Evolutionary conservation across 139 green algal species (phyloP), one percentile per base, ranked within the genome.

Genomic region (Coelastrella sp.): DNA sequence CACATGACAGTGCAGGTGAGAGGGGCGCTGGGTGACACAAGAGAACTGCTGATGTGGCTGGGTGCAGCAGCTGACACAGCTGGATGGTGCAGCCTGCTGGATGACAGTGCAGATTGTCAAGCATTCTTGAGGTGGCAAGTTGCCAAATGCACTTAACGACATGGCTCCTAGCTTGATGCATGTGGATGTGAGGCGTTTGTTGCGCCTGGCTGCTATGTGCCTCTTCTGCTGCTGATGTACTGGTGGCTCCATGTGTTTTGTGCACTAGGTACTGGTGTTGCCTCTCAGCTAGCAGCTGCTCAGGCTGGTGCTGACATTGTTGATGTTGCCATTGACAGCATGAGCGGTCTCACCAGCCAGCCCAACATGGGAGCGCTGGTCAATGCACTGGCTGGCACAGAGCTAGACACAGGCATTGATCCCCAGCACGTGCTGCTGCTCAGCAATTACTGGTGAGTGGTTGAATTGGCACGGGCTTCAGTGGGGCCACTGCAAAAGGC

Each of bases 251-350:
- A 49, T 49, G 35, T 49, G 35, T 49, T 49, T 49, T 3, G 1
- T 76, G 68, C 24, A 58, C 22, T 35, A 90, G 93, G 93, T 84
- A 92, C 82, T 57, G 87, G 78, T 57, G 89, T 91, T 49, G 93
- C 91, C 4, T 91, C 93, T 4, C 87, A 95, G 88, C 74, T 92
- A n/a, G 92, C 89, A 24, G 90, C 92, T 65, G 91, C 89, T 12
- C 89, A 92, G n/a, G 96, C 97, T 9, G 97, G 97, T 7, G 97
- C 97, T 20, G 97, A 99, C 93, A 97, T 99, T 57, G 91, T 99
- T 4, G 97, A 99, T 90, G 95, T 90, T 86, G 95, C 91, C 88
- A 95, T 97, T 63, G 97, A 99, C 94, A 94, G 92, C 80, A 98
- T 99, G 96, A 95, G 93, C 56, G 95, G 94, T 14, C 84, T 94